Evolutionary conservation across 257 asterid genomes (phyloP).

Genomic region (Penstemon barbatus): DNA sequence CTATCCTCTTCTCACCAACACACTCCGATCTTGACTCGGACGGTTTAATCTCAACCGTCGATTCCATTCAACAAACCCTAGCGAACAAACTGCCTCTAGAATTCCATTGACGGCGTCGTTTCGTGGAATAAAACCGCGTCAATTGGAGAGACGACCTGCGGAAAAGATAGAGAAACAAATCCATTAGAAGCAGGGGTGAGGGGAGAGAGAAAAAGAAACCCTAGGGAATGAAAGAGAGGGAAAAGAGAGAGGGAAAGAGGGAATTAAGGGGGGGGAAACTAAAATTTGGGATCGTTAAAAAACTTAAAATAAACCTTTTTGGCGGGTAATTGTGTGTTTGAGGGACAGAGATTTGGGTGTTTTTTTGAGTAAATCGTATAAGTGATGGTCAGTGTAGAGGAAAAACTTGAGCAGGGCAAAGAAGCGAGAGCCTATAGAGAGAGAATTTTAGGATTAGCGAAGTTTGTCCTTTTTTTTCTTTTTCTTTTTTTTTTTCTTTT

Average conservation of each 20-base stretch:
- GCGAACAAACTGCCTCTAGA: conserved; percentile 16
- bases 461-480: background rate
- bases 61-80: conserved; percentile 47
- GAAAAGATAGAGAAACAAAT: conserved; percentile 37
- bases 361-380: conserved; percentile 32
- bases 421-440: conserved; percentile 31
- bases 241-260: conserved; percentile 20
- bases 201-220: conserved; percentile 43
- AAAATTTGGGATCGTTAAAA: conserved; percentile 39
- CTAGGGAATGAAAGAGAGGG: conserved; percentile 39
- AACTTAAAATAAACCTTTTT: conserved; percentile 53
- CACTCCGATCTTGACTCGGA: conserved; percentile 46
- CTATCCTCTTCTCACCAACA: conserved; percentile 55
- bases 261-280: conserved; percentile 16
- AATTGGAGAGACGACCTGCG: conserved; percentile 48
- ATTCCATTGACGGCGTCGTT: conserved; percentile 39
- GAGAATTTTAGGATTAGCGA: conserved; percentile 10
- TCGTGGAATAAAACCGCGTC: conserved; percentile 11
- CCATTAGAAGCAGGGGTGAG: conserved; percentile 41
- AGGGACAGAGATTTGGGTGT: conserved; percentile 33
- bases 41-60: conserved; percentile 32
- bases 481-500: background rate
- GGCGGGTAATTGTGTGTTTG: conserved; percentile 57
- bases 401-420: conserved; percentile 47
- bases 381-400: conserved; percentile 23